Base-by-base conservation (phyloP, 176 grass and related monocot species). In the Aegilops bicornis region DNA sequence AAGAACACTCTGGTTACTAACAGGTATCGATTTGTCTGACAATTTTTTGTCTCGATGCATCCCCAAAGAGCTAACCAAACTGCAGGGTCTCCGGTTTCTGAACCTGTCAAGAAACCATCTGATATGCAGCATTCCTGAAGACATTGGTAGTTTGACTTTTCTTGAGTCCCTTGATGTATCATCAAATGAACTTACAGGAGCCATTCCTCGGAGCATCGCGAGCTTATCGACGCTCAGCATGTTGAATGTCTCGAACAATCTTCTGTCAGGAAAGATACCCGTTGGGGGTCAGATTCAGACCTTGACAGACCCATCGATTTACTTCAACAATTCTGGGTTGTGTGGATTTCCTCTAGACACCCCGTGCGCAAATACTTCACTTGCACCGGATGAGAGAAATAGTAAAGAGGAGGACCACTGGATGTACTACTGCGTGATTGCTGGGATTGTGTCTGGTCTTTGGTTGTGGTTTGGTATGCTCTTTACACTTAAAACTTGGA, bases 41-140 rank as follows among this genome's bases (percentile, higher is more conserved):
- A 93, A 88, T 69, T 69, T 30, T 30, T 71, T 90, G 7, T 37
- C n/a, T 1, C 2, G 5, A 4, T 24, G 73, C n/a, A 90, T 86
- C 7, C 82, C 88, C n/a, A 1, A 31, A 20, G 82, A 86, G 50
- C 59, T 93, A 43, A 76, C 64, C 3, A 4, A 33, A 10, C 88
- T 86, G 23, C 62, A 27, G 6, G 88, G 85, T 1, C 42, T 45
- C 42, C 42, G 42, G 42, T 45, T 45, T 45, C 10, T 45, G 42
- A 45, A 45, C 42, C 40, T 90, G 58, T 90, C 82, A 27, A 23
- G 64, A n/a, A 91, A 90, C 37, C 17, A 73, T 23, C 56, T 91
- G 6, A 76, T 79, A 32, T 27, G 86, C 24, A 8, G 20, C 40
- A 83, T 93, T 73, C 91, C 88, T 15, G 16, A 68, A 17, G 83